Evolutionary conservation across 2,329 filamentous ascomycete genomes (phyloP).

Genomic region (Exserohilum turcica): DNA sequence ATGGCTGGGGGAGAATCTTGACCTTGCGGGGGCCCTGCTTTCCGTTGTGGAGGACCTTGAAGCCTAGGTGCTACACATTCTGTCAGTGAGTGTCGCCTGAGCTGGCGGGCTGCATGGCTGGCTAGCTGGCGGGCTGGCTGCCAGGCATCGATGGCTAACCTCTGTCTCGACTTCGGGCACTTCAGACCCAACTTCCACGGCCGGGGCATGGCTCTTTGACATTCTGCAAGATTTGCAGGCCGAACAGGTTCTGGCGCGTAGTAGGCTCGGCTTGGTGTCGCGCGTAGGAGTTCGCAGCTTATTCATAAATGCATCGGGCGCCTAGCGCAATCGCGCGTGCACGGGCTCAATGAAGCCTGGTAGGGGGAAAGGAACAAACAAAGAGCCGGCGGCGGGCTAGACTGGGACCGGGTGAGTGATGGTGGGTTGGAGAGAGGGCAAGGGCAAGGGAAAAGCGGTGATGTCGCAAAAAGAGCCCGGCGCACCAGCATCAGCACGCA

Average conservation of each 20-base stretch:
- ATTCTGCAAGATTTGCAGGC: constrained; percentile 64
- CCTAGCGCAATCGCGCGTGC: constrained; percentile 20
- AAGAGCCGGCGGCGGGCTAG: constrained; percentile 3
- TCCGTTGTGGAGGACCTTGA: constrained; percentile 61
- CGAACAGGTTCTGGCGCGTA: constrained; percentile 64
- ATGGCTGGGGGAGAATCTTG: constrained; percentile 75
- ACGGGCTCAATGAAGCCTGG: constrained; percentile 10
- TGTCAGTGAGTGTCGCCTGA: constrained; percentile 17
- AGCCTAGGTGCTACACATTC: constrained; percentile 69
- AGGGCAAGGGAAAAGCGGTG: constrained; percentile 23
- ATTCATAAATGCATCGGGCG: constrained; percentile 38
- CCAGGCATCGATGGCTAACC: constrained; percentile 57
- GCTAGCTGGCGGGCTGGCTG: too few relatives aligned
- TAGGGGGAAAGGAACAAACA: constrained; percentile 8
- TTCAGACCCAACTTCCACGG: constrained; percentile 64
- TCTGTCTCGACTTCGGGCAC: constrained; percentile 82
- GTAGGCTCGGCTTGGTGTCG: constrained; percentile 33
- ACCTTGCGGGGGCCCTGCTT: constrained; percentile 82
- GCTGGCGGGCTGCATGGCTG: background rate
- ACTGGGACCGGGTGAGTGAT: constrained; percentile 32
- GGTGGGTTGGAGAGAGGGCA: constrained; percentile 30
- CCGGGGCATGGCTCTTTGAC: constrained; percentile 49
- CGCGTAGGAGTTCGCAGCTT: constrained; percentile 31
- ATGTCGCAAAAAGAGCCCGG: constrained; percentile 19
- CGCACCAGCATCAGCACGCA: constrained; percentile 21